A percentile compares a stretch with the other conserved stretches of the same genome.
These are phyloP conservation scores for Dujonia santamariae DNA, from an alignment of 1,139 yeast genomes.

Conservation along the genomic window DNA sequence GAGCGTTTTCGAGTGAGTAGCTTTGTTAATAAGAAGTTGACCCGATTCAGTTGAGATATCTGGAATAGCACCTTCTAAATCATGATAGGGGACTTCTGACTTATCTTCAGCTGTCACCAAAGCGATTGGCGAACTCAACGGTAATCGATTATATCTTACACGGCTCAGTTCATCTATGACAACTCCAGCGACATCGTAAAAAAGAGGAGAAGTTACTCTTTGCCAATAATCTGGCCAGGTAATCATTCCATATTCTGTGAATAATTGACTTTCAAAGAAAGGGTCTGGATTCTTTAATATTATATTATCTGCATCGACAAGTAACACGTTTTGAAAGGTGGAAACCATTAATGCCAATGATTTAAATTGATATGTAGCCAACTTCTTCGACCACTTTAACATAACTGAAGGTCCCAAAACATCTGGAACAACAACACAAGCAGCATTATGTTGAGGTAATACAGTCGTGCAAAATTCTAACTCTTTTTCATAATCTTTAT, in stretches of 20 bases:
- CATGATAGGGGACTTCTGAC: conserved; percentile 38
- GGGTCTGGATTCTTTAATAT: conserved; percentile 34
- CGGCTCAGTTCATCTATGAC: conserved; percentile 24
- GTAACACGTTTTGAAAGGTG: conserved; percentile 39
- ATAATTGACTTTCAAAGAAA: conserved; percentile 55
- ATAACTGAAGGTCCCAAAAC: conserved; percentile 33
- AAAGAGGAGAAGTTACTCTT: conserved; percentile 66
- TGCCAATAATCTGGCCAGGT: conserved; percentile 87
- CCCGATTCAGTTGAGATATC: conserved; percentile 66
- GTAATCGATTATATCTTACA: conserved; percentile 22
- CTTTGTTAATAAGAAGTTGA: conserved; percentile 53
- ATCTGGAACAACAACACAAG: conserved; percentile 34
- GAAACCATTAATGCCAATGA: conserved; percentile 38
- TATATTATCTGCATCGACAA: conserved; percentile 44
- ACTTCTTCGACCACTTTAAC: conserved; percentile 25
- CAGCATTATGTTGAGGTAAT: conserved; percentile 25
- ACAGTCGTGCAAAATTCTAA: conserved; percentile 22
- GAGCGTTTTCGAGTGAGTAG: conserved; percentile 50
- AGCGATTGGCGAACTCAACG: conserved; percentile 12
- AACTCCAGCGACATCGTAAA: conserved; percentile 61
- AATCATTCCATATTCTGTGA: conserved; percentile 53
- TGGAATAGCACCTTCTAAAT: conserved; percentile 55
- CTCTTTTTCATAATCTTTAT: conserved; percentile 28
- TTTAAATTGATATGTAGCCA: conserved; percentile 38
- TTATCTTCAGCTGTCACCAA: conserved; percentile 9